Base-by-base conservation (phyloP, 306 rosid genomes). In the Begonia peltatifolia region DNA sequence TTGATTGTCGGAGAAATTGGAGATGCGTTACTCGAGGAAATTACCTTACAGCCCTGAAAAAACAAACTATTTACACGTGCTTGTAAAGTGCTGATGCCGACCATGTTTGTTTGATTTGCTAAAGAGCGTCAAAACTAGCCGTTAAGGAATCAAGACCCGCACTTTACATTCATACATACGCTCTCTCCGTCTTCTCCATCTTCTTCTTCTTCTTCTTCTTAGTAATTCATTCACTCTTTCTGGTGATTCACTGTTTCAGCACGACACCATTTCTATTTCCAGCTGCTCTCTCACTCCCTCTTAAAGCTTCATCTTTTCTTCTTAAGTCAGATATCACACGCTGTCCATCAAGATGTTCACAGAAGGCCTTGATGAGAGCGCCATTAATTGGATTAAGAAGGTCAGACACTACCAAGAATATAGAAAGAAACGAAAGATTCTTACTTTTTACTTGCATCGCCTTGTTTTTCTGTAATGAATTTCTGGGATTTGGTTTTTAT, bases 301-400 rank as follows among this genome's bases (percentile, higher is more conserved):
- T 16, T 47, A 38, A 44, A 57, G 20, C 36, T 18, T 12, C 23
- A 38, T 51, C 17, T 14, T 3, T 23, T 42, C 57, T 41, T 46
- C 47, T 41, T 46, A 8, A 14, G 30, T 9, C 17, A 14, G 5
- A 17, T 10, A 13, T 3, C 4, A 49, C 0, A 20, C 38, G 38
- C 9, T 14, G 22, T 9, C 11, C 17, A 3, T 0, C 11, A 68
- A 38, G 49, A 89, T 85, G 99, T 90, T 90, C 79, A 83, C 94
- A 0, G 78, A 90, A 67, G 99, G 99, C 38, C 84, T 90, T 0
- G 99, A 90, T 63, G 95, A 90, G 65, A 83, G 36, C 61, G 96
- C 99, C 1, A 76, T 90, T 58, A 61, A 79, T 61, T 90, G 99
- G 99, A 74, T 90, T 70, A 86, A 90, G 6, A 81, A 79, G 94